Base-by-base conservation (phyloP, 1,139 yeast genomes). In the Meyerozyma elateridarum region DNA sequence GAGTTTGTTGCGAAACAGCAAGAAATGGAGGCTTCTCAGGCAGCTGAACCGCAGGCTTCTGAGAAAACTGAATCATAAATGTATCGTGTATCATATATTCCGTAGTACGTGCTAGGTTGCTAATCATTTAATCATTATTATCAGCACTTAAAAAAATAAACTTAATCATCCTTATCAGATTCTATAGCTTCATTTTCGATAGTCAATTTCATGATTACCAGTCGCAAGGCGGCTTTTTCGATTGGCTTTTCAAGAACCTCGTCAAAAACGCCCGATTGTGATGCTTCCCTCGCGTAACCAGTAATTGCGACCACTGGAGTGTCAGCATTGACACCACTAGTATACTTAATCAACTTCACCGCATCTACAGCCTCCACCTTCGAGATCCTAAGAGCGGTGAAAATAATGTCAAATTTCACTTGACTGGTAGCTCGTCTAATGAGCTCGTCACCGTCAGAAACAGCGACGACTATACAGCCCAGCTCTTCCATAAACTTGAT, bases 301-400 rank as follows among this genome's bases (percentile, higher is more conserved):
- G 96, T 83, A 28, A 84, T 61, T 0, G 93, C 89, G 28, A 89
- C 70, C 8, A 89, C 70, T 0, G 94, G 94, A 0, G 96, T 85
- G 20, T 65, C 66, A 0, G 84, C 70, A 50, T 91, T 91, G 16
- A 76, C 70, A 20, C 91, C 83, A 29, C 78, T 74, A 0, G 96
- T 89, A 43, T 76, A 77, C 46, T 78, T 79, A 37, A 91, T 76
- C 41, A 91, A 63, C 43, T 84, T 80, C 5, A 83, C 83, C 20
- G 93, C 82, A 55, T 85, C 95, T 9, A 79, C 68, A 2, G 87
- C 82, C 34, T 71, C 77, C 21, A 85, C 66, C 42, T 79, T 79
- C 9, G 84, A 76, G 17, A 85, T 61, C 45, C 75, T 76, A 38
- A 83, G 66, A 2, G 91, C 91, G 0, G 94, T 79, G 39, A 89